Evolutionary conservation across 2,329 filamentous ascomycete genomes (phyloP), one percentile per base, ranked within the genome.

Genomic region (Calcarisporium arbuscula): DNA sequence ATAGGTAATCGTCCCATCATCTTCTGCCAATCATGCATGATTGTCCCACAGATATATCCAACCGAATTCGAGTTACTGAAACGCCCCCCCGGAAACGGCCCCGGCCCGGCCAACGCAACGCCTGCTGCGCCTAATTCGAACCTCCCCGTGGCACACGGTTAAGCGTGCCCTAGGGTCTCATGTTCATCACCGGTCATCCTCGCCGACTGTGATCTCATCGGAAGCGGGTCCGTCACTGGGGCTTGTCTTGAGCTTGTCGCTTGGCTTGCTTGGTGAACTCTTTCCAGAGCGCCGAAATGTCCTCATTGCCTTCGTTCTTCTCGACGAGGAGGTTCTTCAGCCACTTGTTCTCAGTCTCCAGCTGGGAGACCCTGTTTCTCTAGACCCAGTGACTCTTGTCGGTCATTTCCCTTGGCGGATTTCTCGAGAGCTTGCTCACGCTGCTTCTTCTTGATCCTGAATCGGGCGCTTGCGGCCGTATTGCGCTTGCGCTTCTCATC

Each of bases 401-500:
- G 19, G 77, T 77, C 63, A 90, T 85, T 47, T 94, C 87, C n/a
- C 60, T 88, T 87, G 50, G 86, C 81, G 4, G 78, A 82, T 52
- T 78, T 79, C 60, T 90, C 85, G 34, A 94, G 77, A 8, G 85
- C 82, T 60, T 89, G 84, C 67, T 94, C 87, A 32, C 87, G 82
- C 64, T 92, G 85, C 77, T 94, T 94, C 81, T 94, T 94, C 78
- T 94, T 94, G 56, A 92, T 79, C 40, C 87, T 82, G 72, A 94
- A 94, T 32, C 87, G 82, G 14, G 87, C 87, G 46, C 82, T 88
- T 36, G 87, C 87, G 20, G 87, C 87, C 3, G 88, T 94, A 64
- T 94, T 94, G 44, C 87, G 80, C 39, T 86, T 79, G 32, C 87
- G 82, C 66, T 94, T 94, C 58, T 94, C 87, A 61, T 94, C 87